Evolutionary conservation across 116 monocot genomes (phyloP).

Genomic region (Phalaenopsis hybrid): DNA sequence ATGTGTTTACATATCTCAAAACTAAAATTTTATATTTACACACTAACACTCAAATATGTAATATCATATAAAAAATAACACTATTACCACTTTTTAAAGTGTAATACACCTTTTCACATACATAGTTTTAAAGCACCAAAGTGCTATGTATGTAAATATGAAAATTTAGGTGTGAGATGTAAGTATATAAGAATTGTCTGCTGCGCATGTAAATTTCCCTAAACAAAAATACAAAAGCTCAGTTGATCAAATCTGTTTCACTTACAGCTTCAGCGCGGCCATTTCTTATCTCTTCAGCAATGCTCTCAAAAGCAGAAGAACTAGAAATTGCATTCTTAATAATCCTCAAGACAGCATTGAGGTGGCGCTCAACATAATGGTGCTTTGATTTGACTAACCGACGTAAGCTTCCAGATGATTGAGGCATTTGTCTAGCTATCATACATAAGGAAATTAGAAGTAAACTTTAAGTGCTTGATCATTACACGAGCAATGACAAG

Average conservation of each 20-base stretch:
- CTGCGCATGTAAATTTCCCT: no score
- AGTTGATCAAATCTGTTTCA: not conserved
- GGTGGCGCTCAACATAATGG: conserved; percentile 54
- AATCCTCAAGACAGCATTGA: conserved; percentile 38
- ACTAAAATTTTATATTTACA: no score
- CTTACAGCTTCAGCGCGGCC: conserved; percentile 43
- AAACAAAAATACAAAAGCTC: conserved; percentile 1
- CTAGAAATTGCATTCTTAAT: conserved; percentile 49
- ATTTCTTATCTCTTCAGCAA: conserved; percentile 58
- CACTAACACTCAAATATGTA: no score
- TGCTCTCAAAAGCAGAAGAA: conserved; percentile 57
- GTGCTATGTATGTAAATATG: no score
- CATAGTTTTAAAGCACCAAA: no score
- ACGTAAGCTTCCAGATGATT: conserved; percentile 40
- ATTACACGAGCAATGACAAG: not conserved
- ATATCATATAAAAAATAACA: no score
- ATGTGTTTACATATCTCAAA: no score
- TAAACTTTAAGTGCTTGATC: not conserved
- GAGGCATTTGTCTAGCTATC: conserved; percentile 83
- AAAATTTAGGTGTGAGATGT: no score
- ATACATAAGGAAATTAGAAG: conserved; percentile 5
- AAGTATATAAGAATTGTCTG: no score
- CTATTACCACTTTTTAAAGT: no score
- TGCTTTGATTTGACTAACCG: conserved; percentile 66
- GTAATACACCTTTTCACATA: no score